Evolutionary conservation across 805 yeast genomes (phyloP).

Genomic region (Brettanomyces bruxellensis): DNA sequence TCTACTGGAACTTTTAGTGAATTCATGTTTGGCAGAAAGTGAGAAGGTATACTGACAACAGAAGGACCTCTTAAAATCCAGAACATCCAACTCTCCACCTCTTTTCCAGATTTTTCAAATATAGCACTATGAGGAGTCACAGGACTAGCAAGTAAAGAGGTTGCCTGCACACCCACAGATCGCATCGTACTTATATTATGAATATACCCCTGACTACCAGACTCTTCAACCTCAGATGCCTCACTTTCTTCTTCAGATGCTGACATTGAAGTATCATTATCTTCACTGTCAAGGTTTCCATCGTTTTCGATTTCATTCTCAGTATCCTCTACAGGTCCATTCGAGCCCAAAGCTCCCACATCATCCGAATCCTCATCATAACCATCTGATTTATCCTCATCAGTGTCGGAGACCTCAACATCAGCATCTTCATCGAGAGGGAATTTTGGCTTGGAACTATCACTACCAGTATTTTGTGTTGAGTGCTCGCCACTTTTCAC

Average conservation of each 20-base stretch:
- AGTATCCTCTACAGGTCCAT: not conserved
- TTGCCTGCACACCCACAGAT: not conserved
- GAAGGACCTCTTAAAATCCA: conserved; percentile 59
- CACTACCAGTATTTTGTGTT: not conserved
- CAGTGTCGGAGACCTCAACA: conserved; percentile 20
- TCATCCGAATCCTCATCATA: not conserved
- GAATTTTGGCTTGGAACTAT: not conserved
- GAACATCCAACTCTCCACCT: conserved; percentile 54
- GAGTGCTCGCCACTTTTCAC: conserved; percentile 27
- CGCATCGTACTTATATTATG: not conserved
- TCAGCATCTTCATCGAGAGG: no score
- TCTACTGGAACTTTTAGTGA: conserved; percentile 18
- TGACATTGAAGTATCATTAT: not conserved
- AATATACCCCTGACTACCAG: conserved; percentile 2
- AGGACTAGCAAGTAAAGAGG: conserved; percentile 2
- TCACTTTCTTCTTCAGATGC: conserved; percentile 1
- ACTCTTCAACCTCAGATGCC: conserved; percentile 11
- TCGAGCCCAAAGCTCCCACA: not conserved
- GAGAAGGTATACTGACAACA: conserved; percentile 50
- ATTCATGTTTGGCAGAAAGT: conserved; percentile 30
- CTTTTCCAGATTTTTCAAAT: conserved; percentile 11
- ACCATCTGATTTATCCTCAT: conserved; percentile 8
- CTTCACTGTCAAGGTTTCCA: not conserved
- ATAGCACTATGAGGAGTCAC: conserved; percentile 2
- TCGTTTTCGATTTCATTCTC: not conserved